phyloP scores from a whole-genome alignment of 23 red algal species.

The Rhodosorus marinus region DNA sequence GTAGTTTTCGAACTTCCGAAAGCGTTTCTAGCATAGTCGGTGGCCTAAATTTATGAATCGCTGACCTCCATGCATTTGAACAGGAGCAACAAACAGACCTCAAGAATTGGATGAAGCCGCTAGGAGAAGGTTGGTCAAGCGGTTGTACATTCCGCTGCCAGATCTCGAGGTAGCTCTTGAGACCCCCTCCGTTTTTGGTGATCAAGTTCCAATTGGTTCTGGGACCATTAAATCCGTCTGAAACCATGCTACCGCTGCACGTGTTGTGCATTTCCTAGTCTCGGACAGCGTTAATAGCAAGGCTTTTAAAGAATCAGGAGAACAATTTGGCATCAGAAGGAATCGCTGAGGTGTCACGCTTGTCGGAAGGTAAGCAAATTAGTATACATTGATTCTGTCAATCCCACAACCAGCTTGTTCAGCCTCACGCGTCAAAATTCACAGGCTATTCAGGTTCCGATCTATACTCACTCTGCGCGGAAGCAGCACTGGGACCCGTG shows the following conservation, averaged over 20 bases:
- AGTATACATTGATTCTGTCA: too few relatives aligned
- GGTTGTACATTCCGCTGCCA: slow-evolving; percentile 91
- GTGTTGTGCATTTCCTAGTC: too few relatives aligned
- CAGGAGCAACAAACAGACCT: slow-evolving; percentile 90
- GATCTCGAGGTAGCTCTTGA: slow-evolving; percentile 40
- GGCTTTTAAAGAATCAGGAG: slow-evolving; percentile 23
- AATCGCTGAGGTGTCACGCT: too few relatives aligned
- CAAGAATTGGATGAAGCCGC: slow-evolving; percentile 86
- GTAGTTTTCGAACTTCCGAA: too few relatives aligned
- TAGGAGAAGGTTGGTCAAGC: slow-evolving; percentile 53
- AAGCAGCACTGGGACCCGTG: slow-evolving; percentile 72
- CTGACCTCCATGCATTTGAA: not conserved
- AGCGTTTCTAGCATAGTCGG: too few relatives aligned
- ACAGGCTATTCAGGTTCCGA: slow-evolving; percentile 81
- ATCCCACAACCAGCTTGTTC: too few relatives aligned
- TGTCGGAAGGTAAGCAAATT: too few relatives aligned
- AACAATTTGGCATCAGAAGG: slow-evolving; percentile 26
- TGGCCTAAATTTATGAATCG: too few relatives aligned
- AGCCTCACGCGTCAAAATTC: too few relatives aligned
- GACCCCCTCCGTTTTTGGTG: not conserved
- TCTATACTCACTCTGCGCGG: slow-evolving; percentile 76
- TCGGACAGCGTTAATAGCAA: slow-evolving; percentile 17
- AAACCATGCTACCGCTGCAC: too few relatives aligned
- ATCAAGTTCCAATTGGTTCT: not conserved
- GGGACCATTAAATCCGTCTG: not conserved